Evolutionary conservation across 1,284 basidiomycete genomes (phyloP), one percentile per base, ranked within the genome.

Genomic region (Trametes sp.): DNA sequence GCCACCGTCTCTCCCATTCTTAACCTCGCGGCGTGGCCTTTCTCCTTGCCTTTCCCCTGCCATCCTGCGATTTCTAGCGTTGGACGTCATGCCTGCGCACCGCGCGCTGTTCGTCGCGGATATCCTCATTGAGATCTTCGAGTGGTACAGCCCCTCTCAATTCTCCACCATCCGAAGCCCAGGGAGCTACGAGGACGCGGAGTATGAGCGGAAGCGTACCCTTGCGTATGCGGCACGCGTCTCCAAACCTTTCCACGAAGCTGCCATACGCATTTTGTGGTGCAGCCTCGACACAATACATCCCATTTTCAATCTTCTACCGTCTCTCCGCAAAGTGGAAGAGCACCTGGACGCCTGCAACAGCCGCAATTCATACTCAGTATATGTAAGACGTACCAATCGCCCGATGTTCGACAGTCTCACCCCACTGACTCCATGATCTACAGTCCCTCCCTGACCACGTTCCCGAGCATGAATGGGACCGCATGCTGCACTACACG

Each of bases 191-290:
- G 14, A 13, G 2, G 13, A 21, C 23, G 14, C 6, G 50, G 35
- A 52, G 14, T n/a, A 2, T 23, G 51, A 41, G n/a, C 51, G 49
- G 11, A 19, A 6, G 23, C 21, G 7, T 24, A 41, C 51, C 1
- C 36, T 53, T 19, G 51, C 36, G 19, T 14, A 14, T 4, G 21
- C 51, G 7, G 35, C 36, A 5, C 23, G 36, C 2, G 51, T 41
- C 24, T 53, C 33, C 35, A 53, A 28, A 33, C 19, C 4, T 13
- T 53, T 53, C 24, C 21, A 53, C 13, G 35, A 41, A 26, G 35
- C 51, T 16, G 51, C 51, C 24, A 53, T 29, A 38, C 51, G 24
- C 21, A 23, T 53, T 19, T 23, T 53, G 36, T 53, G 51, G 51
- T 9, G 33, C 11, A 9, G 2, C 5, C 23, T 41, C 23, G 13